A percentile compares a stretch with the other conserved stretches of the same genome.
These are phyloP conservation scores for Clarkia xantiana DNA, from an alignment of 345 rosid genomes.

Conservation along the genomic window DNA sequence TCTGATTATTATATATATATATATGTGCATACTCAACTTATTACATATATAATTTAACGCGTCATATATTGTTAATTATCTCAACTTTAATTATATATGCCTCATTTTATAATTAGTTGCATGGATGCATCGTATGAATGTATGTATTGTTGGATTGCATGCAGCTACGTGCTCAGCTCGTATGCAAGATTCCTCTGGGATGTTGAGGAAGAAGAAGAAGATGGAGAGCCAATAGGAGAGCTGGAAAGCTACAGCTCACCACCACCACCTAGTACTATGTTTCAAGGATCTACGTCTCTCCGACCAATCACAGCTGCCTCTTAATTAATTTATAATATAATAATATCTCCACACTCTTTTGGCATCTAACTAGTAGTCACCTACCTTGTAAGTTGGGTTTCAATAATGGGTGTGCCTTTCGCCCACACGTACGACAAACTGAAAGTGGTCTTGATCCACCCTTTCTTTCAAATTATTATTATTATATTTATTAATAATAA, in stretches of 20 bases:
- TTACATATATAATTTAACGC: not conserved
- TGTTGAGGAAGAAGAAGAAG: slow-evolving; percentile 35
- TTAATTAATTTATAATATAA: too few species aligned
- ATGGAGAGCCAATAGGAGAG: slow-evolving; percentile 4
- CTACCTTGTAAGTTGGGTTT: too few species aligned
- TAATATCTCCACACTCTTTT: too few species aligned
- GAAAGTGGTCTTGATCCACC: too few species aligned
- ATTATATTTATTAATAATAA: too few species aligned
- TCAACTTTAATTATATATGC: not conserved
- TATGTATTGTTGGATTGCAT: not conserved
- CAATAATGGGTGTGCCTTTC: too few species aligned
- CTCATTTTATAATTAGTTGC: not conserved
- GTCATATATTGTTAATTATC: too few species aligned
- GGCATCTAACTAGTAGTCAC: too few species aligned
- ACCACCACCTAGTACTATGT: slow-evolving; percentile 17
- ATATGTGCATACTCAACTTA: not conserved
- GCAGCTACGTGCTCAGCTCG: slow-evolving; percentile 58
- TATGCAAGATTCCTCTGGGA: slow-evolving; percentile 71
- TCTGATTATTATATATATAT: not conserved
- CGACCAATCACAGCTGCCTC: slow-evolving; percentile 22
- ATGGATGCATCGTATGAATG: not conserved
- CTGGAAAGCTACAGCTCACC: not conserved
- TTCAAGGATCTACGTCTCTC: slow-evolving; percentile 11
- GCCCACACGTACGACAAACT: too few species aligned
- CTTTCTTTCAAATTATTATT: too few species aligned